Evolutionary conservation across 176 grass and related monocot genomes (phyloP), one percentile per base, ranked within the genome.

Genomic region (Oropetium thomaeum): DNA sequence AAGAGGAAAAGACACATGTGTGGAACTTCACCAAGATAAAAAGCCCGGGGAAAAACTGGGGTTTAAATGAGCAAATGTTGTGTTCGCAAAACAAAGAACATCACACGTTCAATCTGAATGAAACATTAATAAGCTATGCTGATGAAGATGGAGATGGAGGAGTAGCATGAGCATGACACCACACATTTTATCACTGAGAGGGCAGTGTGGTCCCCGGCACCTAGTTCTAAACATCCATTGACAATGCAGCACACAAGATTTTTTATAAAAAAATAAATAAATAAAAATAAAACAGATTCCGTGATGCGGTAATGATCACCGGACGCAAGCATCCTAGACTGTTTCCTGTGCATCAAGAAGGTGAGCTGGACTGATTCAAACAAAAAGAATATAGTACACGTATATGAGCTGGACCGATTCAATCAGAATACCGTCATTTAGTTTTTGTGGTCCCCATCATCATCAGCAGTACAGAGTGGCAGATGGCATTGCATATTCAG

Each of bases 401-500:
- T n/a, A n/a, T 53, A 62, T 74, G 68, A 83, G 80, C 61, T 87
- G 69, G 85, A 79, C 33, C 52, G 23, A n/a, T n/a, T n/a, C n/a
- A n/a, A 74, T 37, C 48, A 52, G 78, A 82, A 53, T 23, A 53
- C 10, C 52, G 26, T n/a, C n/a, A 55, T 55, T 71, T 42, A 71
- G n/a, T n/a, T n/a, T 35, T 79, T 23, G 65, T 53, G 55, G 62
- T 83, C 54, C 28, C 70, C 69, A 25, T 55, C 45, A 45, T 75
- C 69, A 25, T 55, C 45, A 45, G 11, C 43, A 75, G 37, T 37
- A 84, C 70, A 80, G 74, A 30, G 42, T 75, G 54, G 45, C 63
- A 67, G 81, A 88, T 69, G 26, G 26, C 62, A 23, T 64, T 63
- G 86, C 75, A 84, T 69, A 73, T 84, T 84, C 75, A 70, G 37